These are phyloP conservation scores for Populus hybrid DNA, from an alignment of 441 rosid genomes.

Conservation along the genomic window DNA sequence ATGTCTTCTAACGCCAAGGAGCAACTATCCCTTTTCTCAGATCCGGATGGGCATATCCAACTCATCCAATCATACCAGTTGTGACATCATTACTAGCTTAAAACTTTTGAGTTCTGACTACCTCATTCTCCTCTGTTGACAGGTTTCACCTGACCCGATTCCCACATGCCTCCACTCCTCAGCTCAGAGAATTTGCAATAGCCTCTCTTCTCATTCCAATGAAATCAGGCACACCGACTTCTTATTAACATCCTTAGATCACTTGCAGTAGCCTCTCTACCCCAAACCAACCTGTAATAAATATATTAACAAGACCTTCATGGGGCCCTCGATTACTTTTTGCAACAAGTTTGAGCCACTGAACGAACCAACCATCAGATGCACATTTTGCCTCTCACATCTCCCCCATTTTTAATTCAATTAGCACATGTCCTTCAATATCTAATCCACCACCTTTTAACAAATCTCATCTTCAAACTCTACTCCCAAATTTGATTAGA, in stretches of 20 bases:
- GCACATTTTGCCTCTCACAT: background rate
- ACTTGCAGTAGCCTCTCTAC: background rate
- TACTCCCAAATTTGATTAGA: background rate
- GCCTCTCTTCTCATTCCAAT: background rate
- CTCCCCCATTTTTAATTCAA: background rate
- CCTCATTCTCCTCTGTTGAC: background rate
- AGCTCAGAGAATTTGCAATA: background rate
- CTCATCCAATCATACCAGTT: background rate
- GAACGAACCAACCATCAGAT: background rate
- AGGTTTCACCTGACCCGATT: background rate
- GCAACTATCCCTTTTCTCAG: background rate
- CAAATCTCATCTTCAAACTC: background rate
- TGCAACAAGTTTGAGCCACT: background rate
- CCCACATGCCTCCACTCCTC: background rate
- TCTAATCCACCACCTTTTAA: background rate
- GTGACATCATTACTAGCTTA: background rate
- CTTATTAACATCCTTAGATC: background rate
- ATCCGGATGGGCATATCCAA: background rate
- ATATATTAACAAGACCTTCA: background rate
- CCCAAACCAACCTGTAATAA: background rate
- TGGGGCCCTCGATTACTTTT: background rate
- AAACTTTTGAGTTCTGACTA: background rate
- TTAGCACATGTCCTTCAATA: background rate
- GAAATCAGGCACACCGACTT: background rate
- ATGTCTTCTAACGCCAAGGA: background rate